Percentiles rank a stretch among this genome's conserved stretches.
Conservation (phyloP, 306 rosid species). For the Sechiopsis laciniata region DNA sequence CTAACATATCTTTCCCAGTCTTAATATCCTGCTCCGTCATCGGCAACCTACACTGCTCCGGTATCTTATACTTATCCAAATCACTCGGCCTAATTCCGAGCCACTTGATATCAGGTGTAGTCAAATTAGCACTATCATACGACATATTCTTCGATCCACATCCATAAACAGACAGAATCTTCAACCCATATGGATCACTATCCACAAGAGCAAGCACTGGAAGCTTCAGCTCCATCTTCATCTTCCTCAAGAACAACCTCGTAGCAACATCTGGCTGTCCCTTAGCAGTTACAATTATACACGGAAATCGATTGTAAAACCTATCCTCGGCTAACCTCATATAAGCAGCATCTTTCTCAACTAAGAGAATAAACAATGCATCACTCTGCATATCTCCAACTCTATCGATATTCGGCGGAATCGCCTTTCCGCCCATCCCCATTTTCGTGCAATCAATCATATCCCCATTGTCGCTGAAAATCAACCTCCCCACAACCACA, state of each 20-base stretch:
- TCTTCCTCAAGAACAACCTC: slow-evolving; percentile 75
- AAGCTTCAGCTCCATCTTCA: slow-evolving; percentile 81
- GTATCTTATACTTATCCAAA: slow-evolving; percentile 87
- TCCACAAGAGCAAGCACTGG: slow-evolving; percentile 86
- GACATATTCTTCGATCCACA: slow-evolving; percentile 96
- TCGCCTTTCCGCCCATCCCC: slow-evolving; percentile 96
- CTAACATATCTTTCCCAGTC: slow-evolving; percentile 86
- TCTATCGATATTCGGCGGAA: slow-evolving; percentile 81
- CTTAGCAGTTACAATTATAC: slow-evolving; percentile 70
- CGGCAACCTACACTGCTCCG: slow-evolving; percentile 81
- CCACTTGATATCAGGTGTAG: slow-evolving; percentile 94
- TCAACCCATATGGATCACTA: slow-evolving; percentile 86
- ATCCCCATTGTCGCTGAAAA: slow-evolving; percentile 90
- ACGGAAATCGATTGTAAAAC: slow-evolving; percentile 79
- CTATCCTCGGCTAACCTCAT: slow-evolving; percentile 86
- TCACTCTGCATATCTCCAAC: slow-evolving; percentile 94
- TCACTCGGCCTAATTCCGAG: slow-evolving; percentile 85
- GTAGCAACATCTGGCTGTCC: slow-evolving; percentile 93
- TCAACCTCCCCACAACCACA: slow-evolving; percentile 77
- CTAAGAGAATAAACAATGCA: slow-evolving; percentile 73
- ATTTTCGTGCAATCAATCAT: slow-evolving; percentile 91
- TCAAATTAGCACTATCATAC: slow-evolving; percentile 79
- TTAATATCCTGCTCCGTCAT: slow-evolving; percentile 97
- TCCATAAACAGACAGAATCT: slow-evolving; percentile 79
- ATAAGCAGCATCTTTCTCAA: slow-evolving; percentile 92